A percentile compares a stretch with the other conserved stretches of the same genome.
These are phyloP conservation scores for Euphrasia arctica DNA, from an alignment of 305 asterid species.

Conservation along the genomic window DNA sequence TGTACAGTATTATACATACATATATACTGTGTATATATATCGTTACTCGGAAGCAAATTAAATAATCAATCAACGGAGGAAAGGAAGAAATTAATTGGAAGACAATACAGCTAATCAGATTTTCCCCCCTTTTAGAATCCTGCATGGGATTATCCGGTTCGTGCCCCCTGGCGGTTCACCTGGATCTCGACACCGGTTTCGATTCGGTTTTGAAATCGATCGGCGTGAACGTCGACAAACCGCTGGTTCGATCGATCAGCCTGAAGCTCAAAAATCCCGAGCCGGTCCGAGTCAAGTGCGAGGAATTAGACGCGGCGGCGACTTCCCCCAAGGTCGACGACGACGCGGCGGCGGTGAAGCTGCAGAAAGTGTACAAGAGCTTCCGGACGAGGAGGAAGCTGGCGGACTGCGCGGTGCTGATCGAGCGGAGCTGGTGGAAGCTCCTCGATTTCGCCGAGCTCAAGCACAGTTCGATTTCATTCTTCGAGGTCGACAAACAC, in stretches of 20 bases:
- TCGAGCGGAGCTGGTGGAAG: conserved; percentile 93
- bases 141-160: conserved; percentile 79
- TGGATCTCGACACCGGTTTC: conserved; percentile 49
- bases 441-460: conserved; percentile 86
- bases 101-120: no score
- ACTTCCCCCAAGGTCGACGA: no score
- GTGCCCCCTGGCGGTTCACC: conserved; percentile 47
- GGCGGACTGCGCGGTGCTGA: conserved; percentile 85
- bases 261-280: conserved; percentile 31
- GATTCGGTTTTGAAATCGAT: conserved; percentile 46
- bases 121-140: conserved; percentile 14
- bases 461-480: conserved; percentile 87
- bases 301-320: conserved; percentile 51
- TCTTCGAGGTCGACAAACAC: conserved; percentile 73
- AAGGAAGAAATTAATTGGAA: no score
- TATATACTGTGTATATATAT: no score
- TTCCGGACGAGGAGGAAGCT: conserved; percentile 72
- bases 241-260: conserved; percentile 34
- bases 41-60: no score
- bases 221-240: conserved; percentile 24
- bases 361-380: conserved; percentile 86
- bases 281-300: conserved; percentile 3
- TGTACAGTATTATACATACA: no score
- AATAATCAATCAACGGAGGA: no score
- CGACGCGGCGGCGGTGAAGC: conserved; percentile 65